These are phyloP conservation scores for Senna tora DNA, from an alignment of 306 rosid species.

Conservation along the genomic window DNA sequence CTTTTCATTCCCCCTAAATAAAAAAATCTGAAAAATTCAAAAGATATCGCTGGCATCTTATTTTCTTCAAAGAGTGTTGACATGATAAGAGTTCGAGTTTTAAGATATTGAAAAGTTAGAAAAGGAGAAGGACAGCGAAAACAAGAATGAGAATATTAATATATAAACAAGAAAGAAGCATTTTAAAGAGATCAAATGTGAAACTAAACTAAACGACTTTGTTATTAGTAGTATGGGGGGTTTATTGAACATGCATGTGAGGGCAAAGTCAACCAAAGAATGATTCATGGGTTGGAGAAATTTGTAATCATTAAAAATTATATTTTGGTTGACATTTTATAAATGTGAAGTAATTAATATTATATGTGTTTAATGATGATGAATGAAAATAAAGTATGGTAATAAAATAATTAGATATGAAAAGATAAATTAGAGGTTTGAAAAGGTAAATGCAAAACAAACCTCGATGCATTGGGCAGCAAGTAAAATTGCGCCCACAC, in stretches of 20 bases:
- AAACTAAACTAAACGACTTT: not conserved
- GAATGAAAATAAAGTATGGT: too few species aligned
- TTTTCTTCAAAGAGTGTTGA: too few species aligned
- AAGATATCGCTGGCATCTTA: not conserved
- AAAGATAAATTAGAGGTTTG: not conserved
- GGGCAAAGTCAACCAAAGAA: too few species aligned
- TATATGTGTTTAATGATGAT: not conserved
- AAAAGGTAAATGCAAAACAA: not conserved
- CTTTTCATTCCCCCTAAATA: too few species aligned
- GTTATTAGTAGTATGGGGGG: too few species aligned
- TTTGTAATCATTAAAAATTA: too few species aligned
- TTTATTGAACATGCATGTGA: too few species aligned
- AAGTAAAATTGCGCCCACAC: conserved; percentile 83
- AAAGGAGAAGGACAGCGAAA: not conserved
- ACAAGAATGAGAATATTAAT: not conserved
- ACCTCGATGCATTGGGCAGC: conserved; percentile 83
- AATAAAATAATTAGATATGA: not conserved
- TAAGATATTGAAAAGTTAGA: too few species aligned
- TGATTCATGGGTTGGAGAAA: too few species aligned
- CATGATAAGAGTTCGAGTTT: too few species aligned
- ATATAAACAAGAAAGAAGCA: not conserved
- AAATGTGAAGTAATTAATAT: too few species aligned
- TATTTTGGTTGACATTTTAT: too few species aligned
- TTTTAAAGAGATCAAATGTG: not conserved
- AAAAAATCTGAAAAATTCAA: not conserved